Percentiles rank a stretch among this genome's conserved stretches.
These are phyloP conservation scores for Cladosporium sp. DNA, from an alignment of 2,329 filamentous ascomycete genomes.

Conservation along the genomic window DNA sequence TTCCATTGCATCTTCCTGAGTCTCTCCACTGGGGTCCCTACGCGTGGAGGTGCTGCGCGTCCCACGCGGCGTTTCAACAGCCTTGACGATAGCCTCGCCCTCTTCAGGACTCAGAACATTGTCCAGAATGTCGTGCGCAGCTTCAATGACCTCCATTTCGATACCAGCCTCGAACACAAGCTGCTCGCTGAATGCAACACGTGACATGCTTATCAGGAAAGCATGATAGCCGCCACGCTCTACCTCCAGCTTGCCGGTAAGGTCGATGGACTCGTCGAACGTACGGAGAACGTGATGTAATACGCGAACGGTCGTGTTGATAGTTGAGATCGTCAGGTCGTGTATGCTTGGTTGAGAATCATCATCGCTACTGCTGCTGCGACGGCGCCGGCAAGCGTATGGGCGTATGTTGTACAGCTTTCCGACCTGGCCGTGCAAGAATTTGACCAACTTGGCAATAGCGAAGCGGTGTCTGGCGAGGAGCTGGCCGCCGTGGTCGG, in stretches of 20 bases:
- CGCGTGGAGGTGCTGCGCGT: slow-evolving; percentile 11
- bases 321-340: slow-evolving; percentile 41
- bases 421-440: slow-evolving; percentile 69
- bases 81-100: slow-evolving; percentile 55
- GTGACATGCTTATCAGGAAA: slow-evolving; percentile 73
- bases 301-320: slow-evolving; percentile 59
- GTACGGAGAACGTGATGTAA: slow-evolving; percentile 55
- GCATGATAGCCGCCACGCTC: slow-evolving; percentile 73
- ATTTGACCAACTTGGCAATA: slow-evolving; percentile 70
- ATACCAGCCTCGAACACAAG: slow-evolving; percentile 72
- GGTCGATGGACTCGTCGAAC: slow-evolving; percentile 58
- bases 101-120: slow-evolving; percentile 76
- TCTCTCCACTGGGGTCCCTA: slow-evolving; percentile 1
- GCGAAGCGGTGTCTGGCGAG: slow-evolving; percentile 65
- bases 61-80: slow-evolving; percentile 38
- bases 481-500: slow-evolving; percentile 59
- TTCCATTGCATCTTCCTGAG: slow-evolving; percentile 7
- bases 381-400: not conserved
- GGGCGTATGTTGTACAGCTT: slow-evolving; percentile 46
- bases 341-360: slow-evolving; percentile 30
- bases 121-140: slow-evolving; percentile 78
- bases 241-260: slow-evolving; percentile 66
- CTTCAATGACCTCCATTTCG: slow-evolving; percentile 71
- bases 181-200: slow-evolving; percentile 82
- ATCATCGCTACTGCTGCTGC: slow-evolving; percentile 12